Evolutionary conservation across 805 yeast genomes (phyloP).

Genomic region (Kuraishia cidri): DNA sequence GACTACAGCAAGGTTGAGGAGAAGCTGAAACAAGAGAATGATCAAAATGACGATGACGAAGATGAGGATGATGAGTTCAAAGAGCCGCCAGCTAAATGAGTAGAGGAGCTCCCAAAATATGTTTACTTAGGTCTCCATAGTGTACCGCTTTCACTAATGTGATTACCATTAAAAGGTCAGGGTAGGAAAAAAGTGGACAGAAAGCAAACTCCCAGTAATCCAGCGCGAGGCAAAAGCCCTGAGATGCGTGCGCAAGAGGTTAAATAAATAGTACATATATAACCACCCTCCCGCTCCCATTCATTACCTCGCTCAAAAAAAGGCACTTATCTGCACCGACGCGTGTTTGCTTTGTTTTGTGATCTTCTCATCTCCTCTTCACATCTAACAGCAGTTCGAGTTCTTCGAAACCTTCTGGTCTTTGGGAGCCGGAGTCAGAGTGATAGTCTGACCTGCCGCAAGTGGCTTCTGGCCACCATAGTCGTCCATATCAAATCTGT

Average conservation of each 20-base stretch:
- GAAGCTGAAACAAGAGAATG: conserved; percentile 46
- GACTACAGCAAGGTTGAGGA: conserved; percentile 80
- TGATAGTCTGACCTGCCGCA: conserved; percentile 79
- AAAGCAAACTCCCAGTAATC: too few relatives aligned
- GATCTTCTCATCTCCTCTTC: background rate
- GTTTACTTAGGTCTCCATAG: background rate
- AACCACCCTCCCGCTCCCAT: too few relatives aligned
- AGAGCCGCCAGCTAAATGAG: conserved; percentile 19
- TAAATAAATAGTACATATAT: too few relatives aligned
- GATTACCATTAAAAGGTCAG: too few relatives aligned
- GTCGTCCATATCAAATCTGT: conserved; percentile 84
- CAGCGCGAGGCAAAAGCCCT: too few relatives aligned
- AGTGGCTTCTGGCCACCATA: conserved; percentile 23
- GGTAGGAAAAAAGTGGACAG: too few relatives aligned
- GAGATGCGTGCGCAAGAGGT: too few relatives aligned
- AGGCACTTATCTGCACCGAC: too few relatives aligned
- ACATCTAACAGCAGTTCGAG: conserved; percentile 40
- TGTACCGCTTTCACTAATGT: too few relatives aligned
- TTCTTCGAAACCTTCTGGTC: conserved; percentile 55
- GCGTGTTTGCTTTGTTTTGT: too few relatives aligned
- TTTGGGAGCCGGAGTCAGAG: conserved; percentile 88
- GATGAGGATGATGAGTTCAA: conserved; percentile 47
- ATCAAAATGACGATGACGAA: conserved; percentile 26
- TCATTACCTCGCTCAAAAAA: too few relatives aligned
- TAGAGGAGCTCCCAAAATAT: background rate